Percentiles rank a stretch among this genome's conserved stretches.
These are phyloP conservation scores for Penicillium sp. DNA, from an alignment of 2,329 filamentous ascomycete species.

Conservation along the genomic window DNA sequence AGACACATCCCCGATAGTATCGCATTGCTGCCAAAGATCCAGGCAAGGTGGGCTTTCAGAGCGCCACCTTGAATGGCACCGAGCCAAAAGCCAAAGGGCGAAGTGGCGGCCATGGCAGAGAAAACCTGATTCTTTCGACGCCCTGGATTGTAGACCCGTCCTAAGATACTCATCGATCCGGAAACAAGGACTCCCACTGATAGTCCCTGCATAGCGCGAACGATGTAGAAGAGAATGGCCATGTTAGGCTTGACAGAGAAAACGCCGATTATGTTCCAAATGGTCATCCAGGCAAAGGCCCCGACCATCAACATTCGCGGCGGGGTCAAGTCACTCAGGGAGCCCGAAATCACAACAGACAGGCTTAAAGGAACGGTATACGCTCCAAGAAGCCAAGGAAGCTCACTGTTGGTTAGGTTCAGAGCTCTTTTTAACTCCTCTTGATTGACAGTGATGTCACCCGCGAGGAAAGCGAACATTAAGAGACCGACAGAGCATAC, in stretches of 20 bases:
- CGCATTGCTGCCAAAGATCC: constrained; percentile 43
- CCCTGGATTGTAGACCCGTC: constrained; percentile 43
- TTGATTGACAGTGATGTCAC: too few relatives aligned
- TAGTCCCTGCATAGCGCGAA: constrained; percentile 42
- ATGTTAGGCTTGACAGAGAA: constrained; percentile 31
- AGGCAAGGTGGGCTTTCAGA: constrained; percentile 33
- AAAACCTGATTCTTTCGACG: constrained; percentile 32
- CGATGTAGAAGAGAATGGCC: constrained; percentile 29
- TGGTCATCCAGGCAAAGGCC: too few relatives aligned
- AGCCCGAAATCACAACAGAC: too few relatives aligned
- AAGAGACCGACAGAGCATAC: too few relatives aligned
- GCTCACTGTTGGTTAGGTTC: too few relatives aligned
- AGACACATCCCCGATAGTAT: constrained; percentile 34
- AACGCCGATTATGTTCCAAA: constrained; percentile 35
- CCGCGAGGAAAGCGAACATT: too few relatives aligned
- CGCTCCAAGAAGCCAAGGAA: too few relatives aligned
- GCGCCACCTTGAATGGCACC: constrained; percentile 44
- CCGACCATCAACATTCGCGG: too few relatives aligned
- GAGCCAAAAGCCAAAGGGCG: constrained; percentile 42
- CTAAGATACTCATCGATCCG: constrained; percentile 47
- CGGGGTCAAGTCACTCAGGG: too few relatives aligned
- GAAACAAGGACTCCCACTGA: constrained; percentile 48
- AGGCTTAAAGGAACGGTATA: too few relatives aligned
- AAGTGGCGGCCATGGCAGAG: constrained; percentile 44
- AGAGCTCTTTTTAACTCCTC: too few relatives aligned